These are phyloP conservation scores for Diospyros kaki DNA, from an alignment of 148 eudicot genomes.

Conservation along the genomic window DNA sequence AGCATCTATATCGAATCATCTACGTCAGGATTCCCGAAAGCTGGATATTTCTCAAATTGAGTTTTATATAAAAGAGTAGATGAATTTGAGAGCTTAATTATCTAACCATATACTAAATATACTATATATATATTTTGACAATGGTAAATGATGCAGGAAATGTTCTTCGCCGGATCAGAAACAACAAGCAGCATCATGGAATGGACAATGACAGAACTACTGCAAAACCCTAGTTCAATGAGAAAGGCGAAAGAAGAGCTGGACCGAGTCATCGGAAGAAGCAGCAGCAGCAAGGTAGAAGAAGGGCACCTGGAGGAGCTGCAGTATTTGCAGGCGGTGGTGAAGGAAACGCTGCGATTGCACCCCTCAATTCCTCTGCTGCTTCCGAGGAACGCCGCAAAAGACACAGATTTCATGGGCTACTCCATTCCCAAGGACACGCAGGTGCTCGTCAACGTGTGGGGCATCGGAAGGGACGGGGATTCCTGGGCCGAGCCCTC, in stretches of 20 bases:
- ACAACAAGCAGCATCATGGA: slow-evolving; percentile 28
- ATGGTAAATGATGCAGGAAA: slow-evolving; percentile 23
- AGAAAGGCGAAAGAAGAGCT: slow-evolving; percentile 22
- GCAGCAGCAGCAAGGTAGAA: slow-evolving; percentile 10
- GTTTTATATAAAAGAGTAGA: too few relatives aligned
- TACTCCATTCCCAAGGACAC: slow-evolving; percentile 25
- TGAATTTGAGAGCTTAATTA: too few relatives aligned
- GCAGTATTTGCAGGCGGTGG: slow-evolving; percentile 26
- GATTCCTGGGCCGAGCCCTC: slow-evolving; percentile 24
- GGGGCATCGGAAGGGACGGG: slow-evolving; percentile 29
- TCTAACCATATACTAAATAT: background rate
- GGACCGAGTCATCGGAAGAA: slow-evolving; percentile 11
- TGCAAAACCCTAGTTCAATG: slow-evolving; percentile 19
- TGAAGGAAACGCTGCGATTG: slow-evolving; percentile 28
- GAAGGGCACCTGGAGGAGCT: slow-evolving; percentile 24
- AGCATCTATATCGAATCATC: too few relatives aligned
- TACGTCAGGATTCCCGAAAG: too few relatives aligned
- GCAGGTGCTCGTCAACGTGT: slow-evolving; percentile 25
- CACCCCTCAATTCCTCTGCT: slow-evolving; percentile 28
- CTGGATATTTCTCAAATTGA: too few relatives aligned
- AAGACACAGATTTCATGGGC: slow-evolving; percentile 24
- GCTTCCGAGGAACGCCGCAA: slow-evolving; percentile 21
- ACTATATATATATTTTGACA: background rate
- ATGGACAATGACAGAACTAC: slow-evolving; percentile 28
- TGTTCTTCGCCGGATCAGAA: slow-evolving; percentile 31